Base-by-base conservation (phyloP, 31 red algal genomes). In the Odonthalia washingtoniensis region DNA sequence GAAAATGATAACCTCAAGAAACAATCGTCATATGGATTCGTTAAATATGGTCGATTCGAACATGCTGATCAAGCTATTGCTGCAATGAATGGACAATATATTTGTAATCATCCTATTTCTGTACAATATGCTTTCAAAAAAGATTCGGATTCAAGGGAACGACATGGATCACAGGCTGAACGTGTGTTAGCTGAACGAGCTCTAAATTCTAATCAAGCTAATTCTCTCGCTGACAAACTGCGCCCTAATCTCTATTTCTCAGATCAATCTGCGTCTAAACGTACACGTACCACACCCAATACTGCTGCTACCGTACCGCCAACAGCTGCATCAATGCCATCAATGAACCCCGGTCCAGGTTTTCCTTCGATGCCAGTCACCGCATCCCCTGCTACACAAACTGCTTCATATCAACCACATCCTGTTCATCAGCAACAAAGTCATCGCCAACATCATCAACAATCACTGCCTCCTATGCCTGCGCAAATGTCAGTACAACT, bases 121-220 rank as follows among this genome's bases (percentile, higher is more conserved):
- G 95, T 97, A 38, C 95, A 97, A 83, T 97, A 97, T 76, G 95
- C 95, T 18, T 92, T 81, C 30, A 97, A 97, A 43, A 97, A 92
- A 89, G 95, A 93, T 60, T 81, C 84, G 18, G 80, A 87, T 34
- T 69, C 57, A 21, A 72, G 85, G n/a, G 91, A 97, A 60, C 81
- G 95, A 67, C 95, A 97, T 72, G 95, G 95, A 34, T 92, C 87
- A 30, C 45, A 86, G 16, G 95, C 95, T 17, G 95, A 97, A 75
- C 69, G 95, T 33, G 78, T 90, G 52, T 68, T 97, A n/a, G 95
- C 95, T 21, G 88, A 64, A 5, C 72, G 74, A 45, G 93, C 88
- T 0, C 72, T 83, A 44, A 83, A 89, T n/a, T 80, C 80, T 28
- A 45, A 37, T 73, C 63, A 68, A 46, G 30, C 78, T 31, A 69